Evolutionary conservation across 2,329 filamentous ascomycete species (phyloP), one percentile per base, ranked within the genome.

Genomic region (Cladophialophora yegresii): DNA sequence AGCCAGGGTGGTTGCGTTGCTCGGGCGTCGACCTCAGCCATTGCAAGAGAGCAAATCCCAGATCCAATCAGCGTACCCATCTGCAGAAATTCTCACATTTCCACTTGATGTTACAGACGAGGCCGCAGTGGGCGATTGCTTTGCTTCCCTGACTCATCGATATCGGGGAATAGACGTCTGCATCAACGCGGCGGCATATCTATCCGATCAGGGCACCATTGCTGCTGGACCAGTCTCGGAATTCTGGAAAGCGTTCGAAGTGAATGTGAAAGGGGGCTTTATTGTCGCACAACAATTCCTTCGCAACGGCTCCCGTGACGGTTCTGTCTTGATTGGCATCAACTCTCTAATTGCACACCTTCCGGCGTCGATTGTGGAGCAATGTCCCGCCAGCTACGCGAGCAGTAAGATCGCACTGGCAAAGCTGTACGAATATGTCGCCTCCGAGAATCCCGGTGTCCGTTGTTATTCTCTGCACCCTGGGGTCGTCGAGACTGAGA

Each of bases 401-500:
- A 73, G 74, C 0, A 77, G 76, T 49, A 83, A 83, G 72, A 66
- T 79, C 16, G 77, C 78, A 0, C 69, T 74, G 0, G 73, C 74
- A 54, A 80, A 78, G 61, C 62, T 81, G n/a, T 76, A 80, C 54
- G 77, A 82, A 54, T 76, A 74, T 51, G 68, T 82, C 22, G 74
- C 72, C 1, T 65, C 70, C 4, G 80, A 81, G 58, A 77, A 81
- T 64, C 76, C 75, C 0, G 69, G 71, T 4, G 49, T 81, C 7
- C 70, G 73, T 12, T 75, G 81, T 0, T 70, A 77, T 9, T 76
- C 79, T 33, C 69, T 82, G 13, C 80, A 83, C 20, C 81, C 81
- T 0, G 81, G 80, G 1, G 47, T 66, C 36, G 40, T 66, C 20
- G 51, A 32, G 28, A 66, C 64, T 2, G 64, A 64, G 10, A 60